Percentiles rank a stretch among this genome's conserved stretches.
Evolutionary conservation across 1,139 yeast genomes (phyloP).

Genomic region (Arxiozyma slooffiae): DNA sequence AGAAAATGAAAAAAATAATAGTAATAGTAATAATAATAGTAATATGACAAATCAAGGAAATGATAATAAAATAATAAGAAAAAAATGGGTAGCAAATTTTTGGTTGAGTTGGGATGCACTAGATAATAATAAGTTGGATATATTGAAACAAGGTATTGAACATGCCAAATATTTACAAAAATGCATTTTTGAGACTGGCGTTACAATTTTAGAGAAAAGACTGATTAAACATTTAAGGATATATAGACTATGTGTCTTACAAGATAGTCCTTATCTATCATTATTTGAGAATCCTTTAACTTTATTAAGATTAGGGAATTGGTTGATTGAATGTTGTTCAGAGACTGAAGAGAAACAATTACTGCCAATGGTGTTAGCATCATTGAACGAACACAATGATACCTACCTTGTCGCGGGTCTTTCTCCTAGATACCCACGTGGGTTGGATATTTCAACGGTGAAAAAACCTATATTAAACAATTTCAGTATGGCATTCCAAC

Average conservation of each 20-base stretch:
- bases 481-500: slow-evolving; percentile 85
- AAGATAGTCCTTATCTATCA: slow-evolving; percentile 77
- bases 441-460: slow-evolving; percentile 39
- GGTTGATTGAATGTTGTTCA: slow-evolving; percentile 86
- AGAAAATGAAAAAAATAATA: too few species aligned
- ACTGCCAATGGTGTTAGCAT: slow-evolving; percentile 80
- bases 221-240: slow-evolving; percentile 68
- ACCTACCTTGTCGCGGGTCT: slow-evolving; percentile 84
- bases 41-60: slow-evolving; percentile 24
- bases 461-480: slow-evolving; percentile 49
- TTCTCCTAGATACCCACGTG: slow-evolving; percentile 73
- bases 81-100: slow-evolving; percentile 77
- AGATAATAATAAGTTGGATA: slow-evolving; percentile 44
- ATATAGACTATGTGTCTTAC: slow-evolving; percentile 77
- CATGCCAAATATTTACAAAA: slow-evolving; percentile 77
- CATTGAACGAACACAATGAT: slow-evolving; percentile 62
- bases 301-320: slow-evolving; percentile 69
- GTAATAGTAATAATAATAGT: slow-evolving; percentile 12
- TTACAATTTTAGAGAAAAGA: slow-evolving; percentile 74
- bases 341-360: slow-evolving; percentile 60
- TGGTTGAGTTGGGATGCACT: slow-evolving; percentile 96
- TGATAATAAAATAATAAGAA: slow-evolving; percentile 27
- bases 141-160: slow-evolving; percentile 59
- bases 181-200: slow-evolving; percentile 81
- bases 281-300: slow-evolving; percentile 81